phyloP scores from a whole-genome alignment of 1,284 basidiomycete genomes.

The Vanrija humicola region DNA sequence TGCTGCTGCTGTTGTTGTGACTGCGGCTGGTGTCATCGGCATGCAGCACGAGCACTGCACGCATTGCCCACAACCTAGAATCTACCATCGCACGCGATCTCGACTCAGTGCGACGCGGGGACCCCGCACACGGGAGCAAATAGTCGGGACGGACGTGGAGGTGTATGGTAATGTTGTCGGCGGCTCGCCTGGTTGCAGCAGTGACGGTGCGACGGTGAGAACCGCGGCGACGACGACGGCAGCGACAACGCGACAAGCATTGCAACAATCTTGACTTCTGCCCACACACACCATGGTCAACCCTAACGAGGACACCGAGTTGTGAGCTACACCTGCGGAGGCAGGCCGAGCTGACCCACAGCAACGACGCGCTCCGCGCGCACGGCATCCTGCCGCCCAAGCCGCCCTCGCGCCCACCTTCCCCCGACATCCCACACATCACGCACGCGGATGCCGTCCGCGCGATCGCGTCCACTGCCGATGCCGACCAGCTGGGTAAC shows the following conservation, averaged over 20 bases:
- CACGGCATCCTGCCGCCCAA: slow-evolving; percentile 82
- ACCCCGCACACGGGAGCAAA: not conserved
- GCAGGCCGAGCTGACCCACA: slow-evolving; percentile 46
- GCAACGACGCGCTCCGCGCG: slow-evolving; percentile 87
- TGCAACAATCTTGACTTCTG: not conserved
- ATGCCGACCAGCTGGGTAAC: slow-evolving; percentile 61
- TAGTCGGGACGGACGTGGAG: not conserved
- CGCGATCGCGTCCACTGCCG: slow-evolving; percentile 51
- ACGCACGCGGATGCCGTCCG: slow-evolving; percentile 50
- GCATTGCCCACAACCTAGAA: too few species aligned
- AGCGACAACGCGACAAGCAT: not conserved
- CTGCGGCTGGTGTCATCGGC: not conserved
- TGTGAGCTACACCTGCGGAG: slow-evolving; percentile 56
- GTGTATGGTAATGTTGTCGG: too few species aligned
- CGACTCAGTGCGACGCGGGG: not conserved
- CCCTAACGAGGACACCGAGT: slow-evolving; percentile 86
- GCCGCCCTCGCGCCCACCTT: slow-evolving; percentile 59
- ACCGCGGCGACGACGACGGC: not conserved
- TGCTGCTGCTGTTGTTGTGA: not conserved
- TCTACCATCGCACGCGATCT: too few species aligned
- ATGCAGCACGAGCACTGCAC: too few species aligned
- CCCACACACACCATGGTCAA: slow-evolving; percentile 50
- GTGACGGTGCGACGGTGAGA: not conserved
- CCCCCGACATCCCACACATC: slow-evolving; percentile 58
- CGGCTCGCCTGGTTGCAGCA: not conserved